Evolutionary conservation across 73 alveolate genomes (phyloP), one percentile per base, ranked within the genome.

Genomic region (Breviolum minutum): DNA sequence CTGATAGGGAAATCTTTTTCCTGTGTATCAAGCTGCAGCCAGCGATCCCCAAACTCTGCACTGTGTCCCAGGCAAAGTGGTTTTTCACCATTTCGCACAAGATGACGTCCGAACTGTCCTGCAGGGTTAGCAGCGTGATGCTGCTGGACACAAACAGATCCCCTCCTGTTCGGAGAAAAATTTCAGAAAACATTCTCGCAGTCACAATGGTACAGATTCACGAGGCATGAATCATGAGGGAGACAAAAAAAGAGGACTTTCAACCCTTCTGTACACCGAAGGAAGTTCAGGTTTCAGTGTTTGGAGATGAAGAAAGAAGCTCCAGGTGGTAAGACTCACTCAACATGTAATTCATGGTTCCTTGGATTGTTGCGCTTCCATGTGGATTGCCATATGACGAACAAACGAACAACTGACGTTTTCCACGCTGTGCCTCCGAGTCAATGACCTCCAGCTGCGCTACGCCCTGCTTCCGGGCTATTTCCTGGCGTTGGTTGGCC

Each of bases 401-500:
- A 7, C 87, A 9, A 9, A 20, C 87, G 64, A 22, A 71, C 14
- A 71, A 13, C 29, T n/a, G 82, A n/a, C n/a, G n/a, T n/a, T n/a
- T 77, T 0, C 8, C 87, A 61, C 20, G 87, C 63, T 9, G 62
- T 26, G 73, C 94, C 94, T 86, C 80, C 40, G 77, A 3, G n/a
- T 86, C 94, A 13, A 86, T 86, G 81, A 63, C 77, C 63, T 86
- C 64, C 64, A 86, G 79, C 79, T 63, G 94, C 13, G 94, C 94
- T 20, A 86, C 6, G 94, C 80, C 94, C 79, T 86, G 94, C 94
- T 63, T 61, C 24, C 94, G 77, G 80, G 94, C 94, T 5, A 86
- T 61, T 79, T 86, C 94, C 94, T 86, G 79, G 30, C 0, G 69
- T 79, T n/a, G 29, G 14, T 2, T n/a, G n/a, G n/a, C n/a, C n/a